A percentile compares a stretch with the other conserved stretches of the same genome.
phyloP scores from a whole-genome alignment of 2,329 filamentous ascomycete genomes.

The Hymenoscyphus infarciens region DNA sequence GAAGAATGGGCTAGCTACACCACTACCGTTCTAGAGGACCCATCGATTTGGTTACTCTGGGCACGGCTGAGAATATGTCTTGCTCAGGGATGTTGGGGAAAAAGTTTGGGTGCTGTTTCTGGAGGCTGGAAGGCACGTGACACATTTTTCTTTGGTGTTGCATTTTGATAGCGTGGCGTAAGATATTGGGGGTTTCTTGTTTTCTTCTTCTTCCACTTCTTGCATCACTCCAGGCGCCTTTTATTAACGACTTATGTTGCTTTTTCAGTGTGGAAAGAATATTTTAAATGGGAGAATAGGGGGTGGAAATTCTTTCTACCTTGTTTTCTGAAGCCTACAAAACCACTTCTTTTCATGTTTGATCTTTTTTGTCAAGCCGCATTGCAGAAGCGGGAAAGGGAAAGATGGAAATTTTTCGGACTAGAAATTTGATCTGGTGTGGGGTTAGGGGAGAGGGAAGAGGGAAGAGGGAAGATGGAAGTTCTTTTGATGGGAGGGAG shows the following conservation, averaged over 20 bases:
- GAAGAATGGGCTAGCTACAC: slow-evolving; percentile 87
- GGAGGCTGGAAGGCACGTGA: slow-evolving; percentile 2
- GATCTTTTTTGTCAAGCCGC: too few species aligned
- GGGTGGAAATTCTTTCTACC: too few species aligned
- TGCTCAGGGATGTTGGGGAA: background rate
- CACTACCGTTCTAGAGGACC: slow-evolving; percentile 56
- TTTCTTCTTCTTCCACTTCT: background rate
- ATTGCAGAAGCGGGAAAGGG: too few species aligned
- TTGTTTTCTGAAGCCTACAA: too few species aligned
- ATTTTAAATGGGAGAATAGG: background rate
- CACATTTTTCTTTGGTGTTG: background rate
- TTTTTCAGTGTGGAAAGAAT: background rate
- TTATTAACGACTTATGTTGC: slow-evolving; percentile 2
- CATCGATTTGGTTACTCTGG: background rate
- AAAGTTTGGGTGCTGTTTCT: slow-evolving; percentile 2
- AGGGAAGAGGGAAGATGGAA: too few species aligned
- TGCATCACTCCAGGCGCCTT: slow-evolving; percentile 1
- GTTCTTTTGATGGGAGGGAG: too few species aligned
- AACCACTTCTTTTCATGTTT: too few species aligned
- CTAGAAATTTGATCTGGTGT: too few species aligned
- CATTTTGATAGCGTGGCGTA: slow-evolving; percentile 4
- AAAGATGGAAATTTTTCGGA: too few species aligned
- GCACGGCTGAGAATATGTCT: background rate
- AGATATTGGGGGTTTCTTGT: background rate
- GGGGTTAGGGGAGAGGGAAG: too few species aligned